Percentiles rank a stretch among this genome's conserved stretches.
Conservation (phyloP, 2,329 filamentous ascomycete genomes). For the Pochonia chlamydosporia region DNA sequence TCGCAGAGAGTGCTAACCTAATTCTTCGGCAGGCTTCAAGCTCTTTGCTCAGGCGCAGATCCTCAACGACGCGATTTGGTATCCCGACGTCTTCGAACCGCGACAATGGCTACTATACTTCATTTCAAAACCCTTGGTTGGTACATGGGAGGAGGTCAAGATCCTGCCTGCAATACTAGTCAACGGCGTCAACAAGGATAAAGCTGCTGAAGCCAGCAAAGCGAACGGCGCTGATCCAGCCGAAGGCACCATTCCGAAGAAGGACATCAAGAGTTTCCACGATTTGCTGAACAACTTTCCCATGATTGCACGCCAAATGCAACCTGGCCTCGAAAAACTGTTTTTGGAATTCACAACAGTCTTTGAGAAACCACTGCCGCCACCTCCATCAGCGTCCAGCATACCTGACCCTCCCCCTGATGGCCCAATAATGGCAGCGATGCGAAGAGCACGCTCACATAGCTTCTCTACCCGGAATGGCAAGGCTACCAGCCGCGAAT, state of each 20-base stretch:
- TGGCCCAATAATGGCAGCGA: constrained; percentile 48
- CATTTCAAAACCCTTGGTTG: constrained; percentile 83
- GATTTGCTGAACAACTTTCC: constrained; percentile 89
- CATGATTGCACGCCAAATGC: constrained; percentile 95
- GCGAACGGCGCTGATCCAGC: constrained; percentile 30
- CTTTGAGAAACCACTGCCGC: constrained; percentile 78
- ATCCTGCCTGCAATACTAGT: constrained; percentile 61
- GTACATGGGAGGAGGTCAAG: constrained; percentile 70
- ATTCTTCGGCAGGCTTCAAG: constrained; percentile 67
- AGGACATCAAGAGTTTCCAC: constrained; percentile 84
- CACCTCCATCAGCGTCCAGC: constrained; percentile 57
- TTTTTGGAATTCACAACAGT: constrained; percentile 85
- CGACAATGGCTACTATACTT: constrained; percentile 96
- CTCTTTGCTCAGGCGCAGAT: constrained; percentile 83
- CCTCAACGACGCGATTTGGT: constrained; percentile 78
- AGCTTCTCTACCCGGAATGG: constrained; percentile 33
- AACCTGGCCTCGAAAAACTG: constrained; percentile 79
- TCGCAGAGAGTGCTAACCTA: constrained; percentile 14
- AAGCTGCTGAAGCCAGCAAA: constrained; percentile 30
- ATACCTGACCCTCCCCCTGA: constrained; percentile 55
- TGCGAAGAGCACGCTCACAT: constrained; percentile 49
- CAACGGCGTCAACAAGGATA: constrained; percentile 34
- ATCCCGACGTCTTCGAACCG: constrained; percentile 80
- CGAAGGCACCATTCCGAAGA: constrained; percentile 44
- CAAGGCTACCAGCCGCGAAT: constrained; percentile 24